Evolutionary conservation across 2,329 filamentous ascomycete species (phyloP).

Genomic region (Cladosporium sp.): DNA sequence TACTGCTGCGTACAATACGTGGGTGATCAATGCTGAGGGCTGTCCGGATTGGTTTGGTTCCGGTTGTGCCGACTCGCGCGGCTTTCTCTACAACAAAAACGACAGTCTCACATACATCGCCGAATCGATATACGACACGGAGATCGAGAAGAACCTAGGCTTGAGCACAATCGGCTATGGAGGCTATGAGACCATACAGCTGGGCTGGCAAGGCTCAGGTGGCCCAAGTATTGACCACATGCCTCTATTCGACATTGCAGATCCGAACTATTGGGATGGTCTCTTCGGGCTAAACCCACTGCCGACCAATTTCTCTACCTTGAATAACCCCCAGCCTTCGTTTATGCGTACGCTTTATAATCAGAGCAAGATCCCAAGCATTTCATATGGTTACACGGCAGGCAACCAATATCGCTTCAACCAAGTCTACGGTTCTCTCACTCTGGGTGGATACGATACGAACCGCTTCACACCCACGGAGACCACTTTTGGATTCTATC

Average conservation of each 20-base stretch:
- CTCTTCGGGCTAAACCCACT: slow-evolving; percentile 38
- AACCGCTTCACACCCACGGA: slow-evolving; percentile 38
- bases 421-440: slow-evolving; percentile 39
- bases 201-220: slow-evolving; percentile 39
- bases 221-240: slow-evolving; percentile 33
- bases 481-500: slow-evolving; percentile 33
- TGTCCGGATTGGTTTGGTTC: slow-evolving; percentile 32
- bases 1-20: slow-evolving; percentile 34
- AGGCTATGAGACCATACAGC: slow-evolving; percentile 37
- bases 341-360: slow-evolving; percentile 35
- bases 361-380: slow-evolving; percentile 37
- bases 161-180: slow-evolving; percentile 33
- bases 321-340: slow-evolving; percentile 37
- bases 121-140: slow-evolving; percentile 62
- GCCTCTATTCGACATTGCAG: slow-evolving; percentile 32
- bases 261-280: slow-evolving; percentile 35
- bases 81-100: slow-evolving; percentile 49
- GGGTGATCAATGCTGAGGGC: slow-evolving; percentile 32
- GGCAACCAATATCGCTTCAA: slow-evolving; percentile 40
- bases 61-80: slow-evolving; percentile 34
- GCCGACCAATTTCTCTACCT: slow-evolving; percentile 39
- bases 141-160: slow-evolving; percentile 57
- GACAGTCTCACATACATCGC: slow-evolving; percentile 60
- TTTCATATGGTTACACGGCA: slow-evolving; percentile 41
- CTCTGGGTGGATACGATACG: slow-evolving; percentile 42